Percentiles rank a stretch among this genome's conserved stretches.
These are phyloP conservation scores for Lasiodiplodia sp. DNA, from an alignment of 2,329 filamentous ascomycete genomes.

Conservation along the genomic window DNA sequence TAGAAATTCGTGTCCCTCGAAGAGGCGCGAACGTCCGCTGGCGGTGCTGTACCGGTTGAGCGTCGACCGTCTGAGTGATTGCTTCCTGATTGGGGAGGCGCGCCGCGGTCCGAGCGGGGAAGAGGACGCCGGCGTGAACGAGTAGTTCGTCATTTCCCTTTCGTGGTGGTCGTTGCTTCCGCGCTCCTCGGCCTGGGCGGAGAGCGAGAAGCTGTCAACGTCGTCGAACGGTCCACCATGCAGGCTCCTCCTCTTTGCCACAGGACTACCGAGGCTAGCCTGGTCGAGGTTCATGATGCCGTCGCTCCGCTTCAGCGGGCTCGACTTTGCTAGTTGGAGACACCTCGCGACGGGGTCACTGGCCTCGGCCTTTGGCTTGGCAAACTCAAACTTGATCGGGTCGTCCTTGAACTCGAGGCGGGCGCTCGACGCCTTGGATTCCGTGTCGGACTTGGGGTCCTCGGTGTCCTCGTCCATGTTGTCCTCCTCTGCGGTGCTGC, in stretches of 20 bases:
- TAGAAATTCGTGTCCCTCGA: constrained; percentile 60
- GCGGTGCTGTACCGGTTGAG: constrained; percentile 73
- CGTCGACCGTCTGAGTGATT: constrained; percentile 84
- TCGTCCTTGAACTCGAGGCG: constrained; percentile 51
- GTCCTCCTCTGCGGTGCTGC: constrained; percentile 55
- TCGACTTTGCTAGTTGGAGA: constrained; percentile 68
- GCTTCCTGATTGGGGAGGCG: constrained; percentile 49
- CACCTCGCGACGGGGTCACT: constrained; percentile 54
- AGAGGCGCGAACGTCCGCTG: constrained; percentile 47
- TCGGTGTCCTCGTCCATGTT: constrained; percentile 45
- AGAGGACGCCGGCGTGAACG: constrained; percentile 48
- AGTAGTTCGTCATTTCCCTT: constrained; percentile 42
- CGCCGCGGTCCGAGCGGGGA: constrained; percentile 35
- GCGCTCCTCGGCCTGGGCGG: constrained; percentile 34
- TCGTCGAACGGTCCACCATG: constrained; percentile 74
- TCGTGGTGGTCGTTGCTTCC: constrained; percentile 36
- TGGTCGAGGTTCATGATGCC: constrained; percentile 88
- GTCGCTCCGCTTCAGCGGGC: constrained; percentile 91
- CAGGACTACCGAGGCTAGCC: constrained; percentile 79
- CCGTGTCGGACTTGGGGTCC: constrained; percentile 48
- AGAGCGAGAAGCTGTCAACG: constrained; percentile 64
- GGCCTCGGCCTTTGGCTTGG: constrained; percentile 56
- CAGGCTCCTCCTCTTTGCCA: constrained; percentile 88
- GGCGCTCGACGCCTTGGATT: constrained; percentile 41
- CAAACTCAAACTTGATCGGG: constrained; percentile 57